Percentiles rank a stretch among this genome's conserved stretches.
phyloP scores from a whole-genome alignment of 2,329 filamentous ascomycete genomes.

The Pyrenophora graminea region DNA sequence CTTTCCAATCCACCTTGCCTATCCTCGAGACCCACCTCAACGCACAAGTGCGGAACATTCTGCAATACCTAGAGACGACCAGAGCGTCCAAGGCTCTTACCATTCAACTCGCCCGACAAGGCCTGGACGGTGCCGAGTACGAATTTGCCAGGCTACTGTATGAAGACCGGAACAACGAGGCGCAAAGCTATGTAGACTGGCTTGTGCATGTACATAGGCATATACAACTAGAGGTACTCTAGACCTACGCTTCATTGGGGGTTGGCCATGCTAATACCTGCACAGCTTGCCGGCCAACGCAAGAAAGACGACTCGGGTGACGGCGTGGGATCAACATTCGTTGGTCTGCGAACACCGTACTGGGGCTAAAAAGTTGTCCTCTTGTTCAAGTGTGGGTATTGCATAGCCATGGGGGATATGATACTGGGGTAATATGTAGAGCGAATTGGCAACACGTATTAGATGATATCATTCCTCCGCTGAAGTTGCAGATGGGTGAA shows the following conservation, averaged over 20 bases:
- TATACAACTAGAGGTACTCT: conserved; percentile 77
- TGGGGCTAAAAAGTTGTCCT: conserved; percentile 37
- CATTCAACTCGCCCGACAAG: conserved; percentile 88
- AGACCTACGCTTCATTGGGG: background rate
- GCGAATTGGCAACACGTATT: conserved; percentile 14
- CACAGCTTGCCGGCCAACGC: conserved; percentile 65
- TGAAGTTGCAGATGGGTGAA: background rate
- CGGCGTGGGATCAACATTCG: conserved; percentile 42
- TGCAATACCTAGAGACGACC: conserved; percentile 80
- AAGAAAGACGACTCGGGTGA: conserved; percentile 65
- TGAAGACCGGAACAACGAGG: conserved; percentile 96
- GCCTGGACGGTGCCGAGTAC: conserved; percentile 91
- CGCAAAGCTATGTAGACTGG: conserved; percentile 98
- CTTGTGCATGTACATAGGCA: conserved; percentile 91
- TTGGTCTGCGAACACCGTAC: conserved; percentile 47
- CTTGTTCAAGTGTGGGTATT: conserved; percentile 21
- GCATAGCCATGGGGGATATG: conserved; percentile 31
- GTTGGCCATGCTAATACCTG: conserved; percentile 12
- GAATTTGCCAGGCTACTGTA: conserved; percentile 91
- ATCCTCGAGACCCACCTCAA: conserved; percentile 90
- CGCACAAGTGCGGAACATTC: conserved; percentile 89
- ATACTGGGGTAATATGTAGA: conserved; percentile 7
- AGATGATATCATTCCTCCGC: background rate
- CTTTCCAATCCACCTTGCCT: conserved; percentile 78
- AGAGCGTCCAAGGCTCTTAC: conserved; percentile 86